Evolutionary conservation across 306 rosid species (phyloP), one percentile per base, ranked within the genome.

Genomic region (Rosa rugosa): DNA sequence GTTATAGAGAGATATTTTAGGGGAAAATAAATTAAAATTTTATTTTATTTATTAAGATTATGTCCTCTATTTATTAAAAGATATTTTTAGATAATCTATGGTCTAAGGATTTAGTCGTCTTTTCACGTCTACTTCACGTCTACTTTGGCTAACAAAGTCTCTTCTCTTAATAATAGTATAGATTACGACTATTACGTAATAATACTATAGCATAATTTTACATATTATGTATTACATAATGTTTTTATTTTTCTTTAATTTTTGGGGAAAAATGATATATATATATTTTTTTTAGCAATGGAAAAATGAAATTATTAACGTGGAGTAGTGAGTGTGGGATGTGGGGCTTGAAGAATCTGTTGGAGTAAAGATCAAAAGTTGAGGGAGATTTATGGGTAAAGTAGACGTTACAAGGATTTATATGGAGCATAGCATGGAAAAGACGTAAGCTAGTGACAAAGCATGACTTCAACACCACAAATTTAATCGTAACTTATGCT

Each of bases 381-480:
- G 79, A 76, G 81, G 80, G 82, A 78, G 90, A 83, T 84, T 88
- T 85, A 86, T 84, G 93, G 86, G 91, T 90, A 85, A 89, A 92
- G 93, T 75, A 84, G 81, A 90, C 90, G 94, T 79, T 84, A 90
- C 89, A 82, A 85, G 89, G 88, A 88, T 88, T 85, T 85, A 44
- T 82, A 85, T 79, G 77, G 56, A 68, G 69, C 42, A 71, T 51
- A 60, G 59, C 76, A 83, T 83, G 84, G 81, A 60, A 70, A 75
- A 79, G 57, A 84, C 94, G 94, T 89, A 88, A 85, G 84, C 83
- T 75, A 72, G 78, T 90, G 84, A 88, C 93, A 79, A 88, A 88
- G 89, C 97, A 87, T 92, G 96, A 94, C 94, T 77, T 92, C 97
- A 94, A 40, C 59, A 60, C 65, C 69, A 74, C 77, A 67, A 73